phyloP scores from a whole-genome alignment of 768 basidiomycete species.

The Termitomyces sp. region DNA sequence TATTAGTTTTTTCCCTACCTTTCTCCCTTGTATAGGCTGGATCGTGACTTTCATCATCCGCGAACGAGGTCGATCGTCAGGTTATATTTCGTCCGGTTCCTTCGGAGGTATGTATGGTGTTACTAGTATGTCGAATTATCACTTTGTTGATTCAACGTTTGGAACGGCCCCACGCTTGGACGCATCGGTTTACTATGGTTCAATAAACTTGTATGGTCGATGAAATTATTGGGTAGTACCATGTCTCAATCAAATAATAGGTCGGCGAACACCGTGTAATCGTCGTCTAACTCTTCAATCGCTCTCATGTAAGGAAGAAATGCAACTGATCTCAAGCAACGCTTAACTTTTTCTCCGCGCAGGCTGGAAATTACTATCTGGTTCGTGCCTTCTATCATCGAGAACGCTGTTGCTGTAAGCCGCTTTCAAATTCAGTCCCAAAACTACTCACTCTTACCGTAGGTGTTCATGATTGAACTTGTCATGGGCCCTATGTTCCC shows the following conservation, averaged over 20 bases:
- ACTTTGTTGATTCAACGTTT: slow-evolving; percentile 21
- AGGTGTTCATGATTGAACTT: slow-evolving; percentile 42
- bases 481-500: slow-evolving; percentile 53
- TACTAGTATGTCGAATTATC: slow-evolving; percentile 25
- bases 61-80: slow-evolving; percentile 28
- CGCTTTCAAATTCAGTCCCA: background rate
- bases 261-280: slow-evolving; percentile 52
- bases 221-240: background rate
- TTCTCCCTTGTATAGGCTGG: slow-evolving; percentile 43
- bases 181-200: slow-evolving; percentile 35
- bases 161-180: slow-evolving; percentile 32
- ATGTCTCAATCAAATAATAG: slow-evolving; percentile 16
- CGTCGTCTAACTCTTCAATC: slow-evolving; percentile 39
- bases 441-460: background rate
- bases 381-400: slow-evolving; percentile 61
- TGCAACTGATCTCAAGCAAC: background rate
- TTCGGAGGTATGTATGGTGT: slow-evolving; percentile 14
- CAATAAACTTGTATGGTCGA: slow-evolving; percentile 31
- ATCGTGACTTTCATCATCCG: slow-evolving; percentile 54
- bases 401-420: slow-evolving; percentile 51
- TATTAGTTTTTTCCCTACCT: background rate
- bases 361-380: slow-evolving; percentile 54
- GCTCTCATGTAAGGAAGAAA: slow-evolving; percentile 23
- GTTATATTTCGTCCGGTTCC: slow-evolving; percentile 23
- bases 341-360: slow-evolving; percentile 12